A percentile compares a stretch with the other conserved stretches of the same genome.
phyloP scores from a whole-genome alignment of 148 eudicot species.

The Vaccinium myrtillus region DNA sequence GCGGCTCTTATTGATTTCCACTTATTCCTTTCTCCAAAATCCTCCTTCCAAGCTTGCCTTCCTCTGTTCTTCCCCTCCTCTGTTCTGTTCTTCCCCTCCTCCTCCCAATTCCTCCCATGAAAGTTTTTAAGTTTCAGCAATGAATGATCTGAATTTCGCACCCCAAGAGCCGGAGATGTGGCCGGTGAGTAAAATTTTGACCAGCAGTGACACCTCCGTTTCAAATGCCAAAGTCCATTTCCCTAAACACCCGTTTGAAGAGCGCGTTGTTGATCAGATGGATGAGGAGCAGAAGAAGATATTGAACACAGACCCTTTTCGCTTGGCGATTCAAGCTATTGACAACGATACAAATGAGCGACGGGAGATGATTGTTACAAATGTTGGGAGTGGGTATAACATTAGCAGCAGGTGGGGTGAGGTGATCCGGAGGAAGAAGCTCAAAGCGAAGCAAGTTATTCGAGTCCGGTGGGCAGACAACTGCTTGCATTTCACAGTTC shows the following conservation, averaged over 20 bases:
- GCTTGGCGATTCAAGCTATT: constrained; percentile 1
- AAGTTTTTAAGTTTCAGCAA: not conserved
- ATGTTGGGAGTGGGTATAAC: constrained; percentile 19
- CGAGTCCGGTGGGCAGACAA: constrained; percentile 15
- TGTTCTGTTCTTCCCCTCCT: not conserved
- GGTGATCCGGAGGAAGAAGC: constrained; percentile 12
- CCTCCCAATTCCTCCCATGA: not conserved
- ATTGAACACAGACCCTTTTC: constrained; percentile 10
- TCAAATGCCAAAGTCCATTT: constrained; percentile 17
- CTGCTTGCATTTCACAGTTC: constrained; percentile 22
- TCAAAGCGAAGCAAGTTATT: constrained; percentile 17
- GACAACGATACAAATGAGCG: constrained; percentile 12
- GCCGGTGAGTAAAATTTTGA: constrained; percentile 19
- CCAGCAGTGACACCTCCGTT: constrained; percentile 19
- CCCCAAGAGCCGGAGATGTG: constrained; percentile 17
- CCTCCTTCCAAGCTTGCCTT: not conserved
- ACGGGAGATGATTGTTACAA: constrained; percentile 11
- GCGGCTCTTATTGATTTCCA: constrained; percentile 12
- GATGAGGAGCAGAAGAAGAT: constrained; percentile 8
- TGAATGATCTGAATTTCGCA: constrained; percentile 19
- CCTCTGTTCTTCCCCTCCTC: not conserved
- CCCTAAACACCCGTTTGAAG: constrained; percentile 5
- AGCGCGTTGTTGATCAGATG: constrained; percentile 10
- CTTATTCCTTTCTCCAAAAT: not conserved
- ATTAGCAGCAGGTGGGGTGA: constrained; percentile 16